Percentiles rank a stretch among this genome's conserved stretches.
These are phyloP conservation scores for Pezicula rhizophila DNA, from an alignment of 2,329 filamentous ascomycete species.

Conservation along the genomic window DNA sequence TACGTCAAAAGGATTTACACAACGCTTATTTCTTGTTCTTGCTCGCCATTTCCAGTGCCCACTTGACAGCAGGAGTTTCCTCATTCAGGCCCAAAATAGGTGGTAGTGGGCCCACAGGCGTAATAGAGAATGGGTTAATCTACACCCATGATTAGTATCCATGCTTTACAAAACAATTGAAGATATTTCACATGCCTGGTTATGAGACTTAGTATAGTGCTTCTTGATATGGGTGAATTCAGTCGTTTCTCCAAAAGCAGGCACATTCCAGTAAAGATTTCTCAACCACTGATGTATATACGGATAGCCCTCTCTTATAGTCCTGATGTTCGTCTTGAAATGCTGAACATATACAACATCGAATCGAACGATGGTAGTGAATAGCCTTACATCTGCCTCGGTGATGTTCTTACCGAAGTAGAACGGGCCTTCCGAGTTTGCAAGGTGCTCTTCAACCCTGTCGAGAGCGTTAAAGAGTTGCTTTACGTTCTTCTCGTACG, in stretches of 20 bases:
- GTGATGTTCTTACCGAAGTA: constrained; percentile 72
- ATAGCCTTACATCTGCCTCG: constrained; percentile 75
- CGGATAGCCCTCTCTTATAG: constrained; percentile 43
- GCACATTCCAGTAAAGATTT: constrained; percentile 61
- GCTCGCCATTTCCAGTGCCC: constrained; percentile 17
- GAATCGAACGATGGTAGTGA: constrained; percentile 57
- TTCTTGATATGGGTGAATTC: constrained; percentile 56
- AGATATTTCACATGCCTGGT: constrained; percentile 26
- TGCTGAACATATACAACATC: constrained; percentile 77
- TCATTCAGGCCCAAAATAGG: constrained; percentile 73
- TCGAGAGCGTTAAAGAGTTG: constrained; percentile 74
- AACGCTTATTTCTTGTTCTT: constrained; percentile 14
- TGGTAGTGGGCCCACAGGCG: constrained; percentile 77
- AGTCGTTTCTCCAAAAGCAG: constrained; percentile 47
- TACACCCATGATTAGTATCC: constrained; percentile 40
- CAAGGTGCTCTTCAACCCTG: constrained; percentile 66
- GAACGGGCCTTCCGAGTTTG: constrained; percentile 50
- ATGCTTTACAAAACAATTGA: constrained; percentile 33
- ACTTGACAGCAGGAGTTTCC: constrained; percentile 59
- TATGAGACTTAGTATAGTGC: constrained; percentile 83
- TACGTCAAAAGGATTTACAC: background rate
- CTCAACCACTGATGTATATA: constrained; percentile 61
- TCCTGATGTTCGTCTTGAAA: constrained; percentile 63
- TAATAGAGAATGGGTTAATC: constrained; percentile 68
- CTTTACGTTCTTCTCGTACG: constrained; percentile 70